Percentiles rank a stretch among this genome's conserved stretches.
phyloP scores from a whole-genome alignment of 306 rosid genomes.

The Fagus crenata region DNA sequence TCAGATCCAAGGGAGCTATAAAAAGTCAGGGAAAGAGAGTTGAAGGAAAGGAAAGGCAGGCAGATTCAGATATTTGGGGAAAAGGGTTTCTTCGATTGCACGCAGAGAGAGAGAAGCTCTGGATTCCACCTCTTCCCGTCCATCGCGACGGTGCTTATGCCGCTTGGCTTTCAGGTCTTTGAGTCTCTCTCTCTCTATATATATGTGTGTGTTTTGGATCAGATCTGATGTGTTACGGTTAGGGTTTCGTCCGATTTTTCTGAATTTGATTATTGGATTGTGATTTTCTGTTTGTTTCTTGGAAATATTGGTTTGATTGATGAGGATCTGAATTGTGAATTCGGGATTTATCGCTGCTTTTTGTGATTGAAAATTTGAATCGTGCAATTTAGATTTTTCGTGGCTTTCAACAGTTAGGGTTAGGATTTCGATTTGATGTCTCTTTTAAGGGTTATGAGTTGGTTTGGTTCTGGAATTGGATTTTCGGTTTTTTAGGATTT shows the following conservation, averaged over 20 bases:
- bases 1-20: neutral
- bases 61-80: constrained; percentile 23
- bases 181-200: constrained; percentile 6
- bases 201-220: neutral
- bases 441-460: neutral
- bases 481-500: neutral
- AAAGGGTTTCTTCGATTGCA: constrained; percentile 8
- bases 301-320: neutral
- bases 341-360: neutral
- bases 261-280: neutral
- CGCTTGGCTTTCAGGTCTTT: constrained; percentile 66
- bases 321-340: neutral
- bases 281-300: neutral
- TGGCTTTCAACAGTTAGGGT: neutral
- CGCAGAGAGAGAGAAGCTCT: constrained; percentile 48
- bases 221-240: constrained; percentile 16
- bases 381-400: neutral
- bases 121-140: constrained; percentile 93
- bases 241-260: neutral
- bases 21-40: constrained; percentile 28
- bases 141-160: constrained; percentile 92
- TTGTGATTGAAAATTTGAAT: too few species aligned
- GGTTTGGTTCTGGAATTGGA: neutral
- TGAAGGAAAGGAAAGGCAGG: neutral
- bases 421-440: neutral